Percentiles rank a stretch among this genome's conserved stretches.
Evolutionary conservation across 257 asterid species (phyloP).

Genomic region (Solanum gandarillasii): DNA sequence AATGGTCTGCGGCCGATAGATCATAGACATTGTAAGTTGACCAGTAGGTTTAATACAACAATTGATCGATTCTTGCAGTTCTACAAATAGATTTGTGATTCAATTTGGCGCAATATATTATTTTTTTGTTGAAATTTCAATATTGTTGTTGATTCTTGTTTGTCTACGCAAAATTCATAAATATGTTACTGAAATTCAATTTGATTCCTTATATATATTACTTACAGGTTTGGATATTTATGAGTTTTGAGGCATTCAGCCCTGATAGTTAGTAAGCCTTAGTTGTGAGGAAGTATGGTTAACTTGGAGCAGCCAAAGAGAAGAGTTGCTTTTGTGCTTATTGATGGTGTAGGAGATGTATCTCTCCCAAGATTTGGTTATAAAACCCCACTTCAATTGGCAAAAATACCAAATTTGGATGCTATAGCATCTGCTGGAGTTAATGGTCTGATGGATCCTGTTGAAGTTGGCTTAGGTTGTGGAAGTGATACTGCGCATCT

Average conservation of each 20-base stretch:
- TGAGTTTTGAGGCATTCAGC: neutral
- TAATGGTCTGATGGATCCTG: conserved; percentile 96
- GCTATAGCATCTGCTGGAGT: conserved; percentile 81
- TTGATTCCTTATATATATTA: too few species aligned
- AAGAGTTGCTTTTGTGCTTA: conserved; percentile 80
- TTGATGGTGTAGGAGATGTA: conserved; percentile 93
- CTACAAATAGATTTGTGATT: too few species aligned
- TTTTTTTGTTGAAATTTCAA: too few species aligned
- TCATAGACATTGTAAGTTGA: too few species aligned
- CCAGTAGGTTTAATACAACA: too few species aligned
- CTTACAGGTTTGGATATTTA: neutral
- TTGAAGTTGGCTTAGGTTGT: conserved; percentile 88
- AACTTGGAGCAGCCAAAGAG: conserved; percentile 56
- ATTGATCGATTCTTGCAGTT: too few species aligned
- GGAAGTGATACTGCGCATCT: conserved; percentile 99
- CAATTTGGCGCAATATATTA: too few species aligned
- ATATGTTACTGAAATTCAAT: too few species aligned
- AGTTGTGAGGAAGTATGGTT: conserved; percentile 28
- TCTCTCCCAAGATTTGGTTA: conserved; percentile 69
- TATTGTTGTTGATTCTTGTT: too few species aligned
- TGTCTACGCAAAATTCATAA: too few species aligned
- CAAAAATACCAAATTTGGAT: conserved; percentile 63
- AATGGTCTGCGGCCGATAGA: too few species aligned
- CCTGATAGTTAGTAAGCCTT: neutral
- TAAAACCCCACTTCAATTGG: conserved; percentile 76